Conservation (phyloP, 257 asterid genomes). For the Cruciata laevipes region DNA sequence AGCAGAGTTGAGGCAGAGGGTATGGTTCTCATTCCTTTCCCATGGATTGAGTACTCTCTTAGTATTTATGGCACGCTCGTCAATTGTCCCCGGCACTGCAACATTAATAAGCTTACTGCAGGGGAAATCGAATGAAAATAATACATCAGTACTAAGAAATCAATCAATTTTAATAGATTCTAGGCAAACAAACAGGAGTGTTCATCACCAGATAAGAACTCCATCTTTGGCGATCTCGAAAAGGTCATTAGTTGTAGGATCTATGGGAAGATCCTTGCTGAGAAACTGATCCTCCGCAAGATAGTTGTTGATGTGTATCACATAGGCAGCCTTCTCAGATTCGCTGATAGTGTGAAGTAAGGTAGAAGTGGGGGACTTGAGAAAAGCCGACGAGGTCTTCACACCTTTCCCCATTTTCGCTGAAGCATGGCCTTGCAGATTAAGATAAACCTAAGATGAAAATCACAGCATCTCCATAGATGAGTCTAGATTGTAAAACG, state of each 20-base stretch:
- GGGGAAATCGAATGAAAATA: constrained; percentile 6
- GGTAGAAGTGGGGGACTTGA: constrained; percentile 91
- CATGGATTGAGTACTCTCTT: constrained; percentile 88
- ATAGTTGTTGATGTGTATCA: constrained; percentile 88
- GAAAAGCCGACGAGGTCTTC: constrained; percentile 80
- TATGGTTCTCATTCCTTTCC: constrained; percentile 99
- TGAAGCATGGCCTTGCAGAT: constrained; percentile 75
- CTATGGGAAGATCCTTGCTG: constrained; percentile 71
- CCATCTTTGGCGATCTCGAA: constrained; percentile 96
- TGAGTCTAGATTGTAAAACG: background rate
- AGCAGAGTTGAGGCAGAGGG: constrained; percentile 95
- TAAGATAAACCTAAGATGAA: constrained; percentile 65
- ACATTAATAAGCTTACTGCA: constrained; percentile 96
- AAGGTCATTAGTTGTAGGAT: constrained; percentile 80
- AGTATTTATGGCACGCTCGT: constrained; percentile 91
- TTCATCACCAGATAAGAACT: constrained; percentile 83
- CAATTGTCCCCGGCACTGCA: constrained; percentile 97
- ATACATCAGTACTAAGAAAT: background rate
- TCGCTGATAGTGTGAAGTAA: constrained; percentile 95
- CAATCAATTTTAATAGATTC: background rate
- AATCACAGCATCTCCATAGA: constrained; percentile 14
- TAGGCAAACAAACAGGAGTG: constrained; percentile 10
- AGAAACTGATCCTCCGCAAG: constrained; percentile 74
- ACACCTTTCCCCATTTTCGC: constrained; percentile 68
- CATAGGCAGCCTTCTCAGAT: constrained; percentile 92